A percentile compares a stretch with the other conserved stretches of the same genome.
phyloP scores from a whole-genome alignment of 1,139 yeast species.

The Saccharomycopsis hybrid region DNA sequence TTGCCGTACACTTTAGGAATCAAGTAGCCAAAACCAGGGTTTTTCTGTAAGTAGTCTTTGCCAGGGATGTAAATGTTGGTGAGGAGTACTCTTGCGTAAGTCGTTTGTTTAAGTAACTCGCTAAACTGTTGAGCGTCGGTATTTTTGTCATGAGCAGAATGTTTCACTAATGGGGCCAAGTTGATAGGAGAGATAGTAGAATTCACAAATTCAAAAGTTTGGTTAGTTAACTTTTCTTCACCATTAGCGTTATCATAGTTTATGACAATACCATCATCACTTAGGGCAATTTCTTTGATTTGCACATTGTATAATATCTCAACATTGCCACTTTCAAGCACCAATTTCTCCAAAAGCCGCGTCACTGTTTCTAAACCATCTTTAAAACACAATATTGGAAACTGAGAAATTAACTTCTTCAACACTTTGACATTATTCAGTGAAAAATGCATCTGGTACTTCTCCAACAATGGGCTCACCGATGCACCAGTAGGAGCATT shows the following conservation, averaged over 20 bases:
- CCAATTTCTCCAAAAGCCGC: constrained; percentile 32
- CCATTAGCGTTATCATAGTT: neutral
- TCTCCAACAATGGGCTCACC: constrained; percentile 24
- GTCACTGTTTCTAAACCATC: constrained; percentile 54
- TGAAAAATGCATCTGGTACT: constrained; percentile 30
- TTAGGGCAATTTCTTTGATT: constrained; percentile 18
- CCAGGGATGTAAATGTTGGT: constrained; percentile 56
- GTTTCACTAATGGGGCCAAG: constrained; percentile 24
- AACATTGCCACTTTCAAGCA: constrained; percentile 37
- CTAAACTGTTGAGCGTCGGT: constrained; percentile 23
- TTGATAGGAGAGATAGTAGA: constrained; percentile 20
- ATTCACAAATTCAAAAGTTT: constrained; percentile 18
- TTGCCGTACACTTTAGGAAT: constrained; percentile 50
- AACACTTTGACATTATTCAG: constrained; percentile 2
- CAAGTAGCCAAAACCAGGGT: constrained; percentile 79
- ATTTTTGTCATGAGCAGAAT: constrained; percentile 15
- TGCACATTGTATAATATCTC: constrained; percentile 30
- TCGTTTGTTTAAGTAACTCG: constrained; percentile 29
- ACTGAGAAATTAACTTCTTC: constrained; percentile 23
- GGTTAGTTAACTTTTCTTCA: neutral
- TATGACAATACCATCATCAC: constrained; percentile 10
- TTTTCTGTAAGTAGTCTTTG: constrained; percentile 29
- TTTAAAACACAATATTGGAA: constrained; percentile 47
- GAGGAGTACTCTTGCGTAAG: constrained; percentile 50
- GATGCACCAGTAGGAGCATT: neutral